Conservation (phyloP, 306 rosid species). For the Citrullus amarus region DNA sequence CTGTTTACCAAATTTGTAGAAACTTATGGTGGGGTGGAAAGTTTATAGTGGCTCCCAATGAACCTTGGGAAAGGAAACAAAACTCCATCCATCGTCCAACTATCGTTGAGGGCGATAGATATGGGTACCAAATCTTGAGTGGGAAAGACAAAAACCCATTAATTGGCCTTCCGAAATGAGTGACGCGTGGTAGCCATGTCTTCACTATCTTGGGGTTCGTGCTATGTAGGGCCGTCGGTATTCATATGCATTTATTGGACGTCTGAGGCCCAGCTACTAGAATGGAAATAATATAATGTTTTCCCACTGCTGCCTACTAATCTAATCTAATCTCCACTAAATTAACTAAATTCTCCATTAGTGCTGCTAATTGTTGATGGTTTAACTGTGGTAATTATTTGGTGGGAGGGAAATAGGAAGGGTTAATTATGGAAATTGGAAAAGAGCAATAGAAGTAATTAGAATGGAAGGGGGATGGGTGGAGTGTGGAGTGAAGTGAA, state of each 20-base stretch:
- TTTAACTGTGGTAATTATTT: not conserved
- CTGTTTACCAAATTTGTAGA: not conserved
- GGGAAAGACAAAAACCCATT: not conserved
- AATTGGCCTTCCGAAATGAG: not conserved
- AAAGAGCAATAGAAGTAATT: not conserved
- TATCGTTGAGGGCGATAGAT: too few species aligned
- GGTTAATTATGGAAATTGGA: not conserved
- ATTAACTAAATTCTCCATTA: not conserved
- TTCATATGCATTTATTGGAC: not conserved
- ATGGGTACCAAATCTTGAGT: too few species aligned
- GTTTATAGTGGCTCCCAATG: not conserved
- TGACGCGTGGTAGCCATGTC: conserved; percentile 2
- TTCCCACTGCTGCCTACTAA: not conserved
- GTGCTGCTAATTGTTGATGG: not conserved
- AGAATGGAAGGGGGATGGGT: not conserved
- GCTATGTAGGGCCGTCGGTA: not conserved
- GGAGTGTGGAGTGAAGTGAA: not conserved
- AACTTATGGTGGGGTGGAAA: not conserved
- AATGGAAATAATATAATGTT: not conserved
- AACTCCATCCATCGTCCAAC: not conserved
- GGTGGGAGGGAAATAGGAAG: not conserved
- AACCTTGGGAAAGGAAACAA: not conserved
- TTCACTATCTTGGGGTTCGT: not conserved
- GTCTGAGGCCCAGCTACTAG: not conserved
- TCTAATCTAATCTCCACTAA: not conserved